Percentiles rank a stretch among this genome's conserved stretches.
Conservation (phyloP, 768 basidiomycete genomes). For the Phlegmacium glaucopus region DNA sequence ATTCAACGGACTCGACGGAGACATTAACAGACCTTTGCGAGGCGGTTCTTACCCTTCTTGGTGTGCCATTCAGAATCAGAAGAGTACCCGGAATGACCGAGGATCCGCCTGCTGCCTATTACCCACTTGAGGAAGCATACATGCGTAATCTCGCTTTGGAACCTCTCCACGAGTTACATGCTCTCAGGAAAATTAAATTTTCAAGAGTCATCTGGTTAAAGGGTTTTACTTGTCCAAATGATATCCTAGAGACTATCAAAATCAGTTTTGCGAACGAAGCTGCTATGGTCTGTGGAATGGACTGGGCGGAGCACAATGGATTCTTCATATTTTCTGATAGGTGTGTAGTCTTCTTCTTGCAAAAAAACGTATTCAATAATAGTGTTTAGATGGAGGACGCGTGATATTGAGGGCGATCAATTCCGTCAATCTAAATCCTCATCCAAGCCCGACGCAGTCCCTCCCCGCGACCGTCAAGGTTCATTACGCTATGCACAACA, state of each 20-base stretch:
- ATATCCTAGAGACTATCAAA: conserved; percentile 93
- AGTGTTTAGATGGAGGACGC: conserved; percentile 80
- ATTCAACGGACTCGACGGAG: conserved; percentile 91
- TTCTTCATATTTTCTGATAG: conserved; percentile 98
- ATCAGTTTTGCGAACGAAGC: conserved; percentile 89
- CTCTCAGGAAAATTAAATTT: conserved; percentile 78
- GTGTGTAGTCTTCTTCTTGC: conserved; percentile 43
- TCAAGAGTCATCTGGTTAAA: conserved; percentile 95
- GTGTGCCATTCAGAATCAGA: conserved; percentile 89
- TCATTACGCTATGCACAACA: conserved; percentile 85
- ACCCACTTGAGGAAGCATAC: conserved; percentile 93
- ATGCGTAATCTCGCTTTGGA: conserved; percentile 92
- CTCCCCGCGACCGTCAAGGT: conserved; percentile 83
- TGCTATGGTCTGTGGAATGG: conserved; percentile 99
- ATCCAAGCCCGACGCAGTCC: conserved; percentile 85
- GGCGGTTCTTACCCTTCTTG: conserved; percentile 88
- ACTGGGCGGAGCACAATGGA: conserved; percentile 98
- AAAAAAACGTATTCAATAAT: too few species aligned
- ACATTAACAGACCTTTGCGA: conserved; percentile 94
- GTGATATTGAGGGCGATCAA: conserved; percentile 97
- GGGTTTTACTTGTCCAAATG: conserved; percentile 98
- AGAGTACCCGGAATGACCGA: conserved; percentile 92
- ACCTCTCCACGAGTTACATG: conserved; percentile 79
- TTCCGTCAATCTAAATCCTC: conserved; percentile 96
- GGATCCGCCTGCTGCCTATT: conserved; percentile 86